phyloP scores from a whole-genome alignment of 2,329 filamentous ascomycete genomes.

The Aureobasidium sp. region DNA sequence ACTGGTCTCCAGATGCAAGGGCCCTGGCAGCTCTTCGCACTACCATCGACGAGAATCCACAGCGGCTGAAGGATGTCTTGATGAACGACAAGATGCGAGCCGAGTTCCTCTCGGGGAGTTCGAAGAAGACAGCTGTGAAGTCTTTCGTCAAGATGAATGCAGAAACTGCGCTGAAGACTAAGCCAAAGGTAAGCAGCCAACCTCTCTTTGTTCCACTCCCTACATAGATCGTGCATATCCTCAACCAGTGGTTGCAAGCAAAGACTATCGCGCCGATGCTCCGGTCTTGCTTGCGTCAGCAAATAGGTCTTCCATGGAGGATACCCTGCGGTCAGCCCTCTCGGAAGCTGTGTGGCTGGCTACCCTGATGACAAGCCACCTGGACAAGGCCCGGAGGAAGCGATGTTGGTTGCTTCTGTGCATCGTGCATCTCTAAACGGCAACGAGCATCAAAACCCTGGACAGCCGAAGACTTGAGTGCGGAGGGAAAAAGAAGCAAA shows the following conservation, averaged over 20 bases:
- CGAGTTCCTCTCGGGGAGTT: slow-evolving; percentile 53
- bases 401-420: not conserved
- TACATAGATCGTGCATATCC: not conserved
- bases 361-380: not conserved
- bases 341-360: not conserved
- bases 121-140: slow-evolving; percentile 50
- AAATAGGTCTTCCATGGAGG: not conserved
- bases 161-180: slow-evolving; percentile 71
- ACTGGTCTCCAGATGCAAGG: slow-evolving; percentile 68
- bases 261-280: not conserved
- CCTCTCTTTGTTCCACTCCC: not conserved
- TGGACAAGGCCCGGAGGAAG: not conserved
- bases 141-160: slow-evolving; percentile 63
- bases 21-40: slow-evolving; percentile 60
- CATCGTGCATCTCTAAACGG: not conserved
- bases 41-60: slow-evolving; percentile 66
- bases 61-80: slow-evolving; percentile 60
- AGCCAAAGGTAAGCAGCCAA: slow-evolving; percentile 61
- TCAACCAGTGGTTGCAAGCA: not conserved
- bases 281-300: slow-evolving; percentile 2
- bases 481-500: not conserved
- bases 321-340: not conserved
- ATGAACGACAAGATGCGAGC: slow-evolving; percentile 51
- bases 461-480: not conserved
- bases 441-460: not conserved